Conservation (phyloP, 2,329 filamentous ascomycete genomes). For the Calycina herbarum region DNA sequence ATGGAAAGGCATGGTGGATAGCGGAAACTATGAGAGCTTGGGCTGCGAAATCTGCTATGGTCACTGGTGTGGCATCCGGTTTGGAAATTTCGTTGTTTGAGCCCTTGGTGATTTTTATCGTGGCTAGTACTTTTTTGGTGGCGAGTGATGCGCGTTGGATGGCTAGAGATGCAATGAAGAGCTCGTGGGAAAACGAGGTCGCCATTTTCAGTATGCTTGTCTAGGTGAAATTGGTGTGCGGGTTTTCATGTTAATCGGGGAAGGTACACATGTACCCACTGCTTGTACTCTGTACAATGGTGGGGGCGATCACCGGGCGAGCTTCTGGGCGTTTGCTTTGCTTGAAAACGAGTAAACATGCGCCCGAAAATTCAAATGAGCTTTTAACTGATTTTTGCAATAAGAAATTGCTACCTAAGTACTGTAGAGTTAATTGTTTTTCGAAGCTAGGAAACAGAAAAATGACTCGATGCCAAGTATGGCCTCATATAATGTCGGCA, state of each 20-base stretch:
- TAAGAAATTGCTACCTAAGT: too few relatives aligned
- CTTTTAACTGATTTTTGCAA: too few relatives aligned
- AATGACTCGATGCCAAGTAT: too few relatives aligned
- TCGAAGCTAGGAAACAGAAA: too few relatives aligned
- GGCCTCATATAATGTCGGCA: too few relatives aligned
- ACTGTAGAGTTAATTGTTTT: too few relatives aligned
- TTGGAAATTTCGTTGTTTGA: constrained; percentile 52
- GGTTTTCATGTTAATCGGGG: background rate
- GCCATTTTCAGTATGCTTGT: background rate
- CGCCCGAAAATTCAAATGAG: too few relatives aligned
- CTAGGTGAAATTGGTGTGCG: background rate
- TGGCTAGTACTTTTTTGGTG: constrained; percentile 51
- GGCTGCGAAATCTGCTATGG: constrained; percentile 62
- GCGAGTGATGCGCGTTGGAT: constrained; percentile 57
- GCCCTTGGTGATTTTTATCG: constrained; percentile 43
- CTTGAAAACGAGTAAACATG: too few relatives aligned
- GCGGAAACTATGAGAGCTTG: constrained; percentile 62
- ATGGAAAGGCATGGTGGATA: constrained; percentile 53
- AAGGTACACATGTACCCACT: background rate
- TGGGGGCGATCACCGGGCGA: too few relatives aligned
- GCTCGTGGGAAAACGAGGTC: background rate
- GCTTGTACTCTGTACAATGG: background rate
- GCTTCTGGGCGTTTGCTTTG: too few relatives aligned
- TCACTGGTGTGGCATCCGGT: constrained; percentile 59
- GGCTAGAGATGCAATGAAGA: constrained; percentile 37